Evolutionary conservation across 1,139 yeast species (phyloP), one percentile per base, ranked within the genome.

Genomic region (Kluyveromyces sp.): DNA sequence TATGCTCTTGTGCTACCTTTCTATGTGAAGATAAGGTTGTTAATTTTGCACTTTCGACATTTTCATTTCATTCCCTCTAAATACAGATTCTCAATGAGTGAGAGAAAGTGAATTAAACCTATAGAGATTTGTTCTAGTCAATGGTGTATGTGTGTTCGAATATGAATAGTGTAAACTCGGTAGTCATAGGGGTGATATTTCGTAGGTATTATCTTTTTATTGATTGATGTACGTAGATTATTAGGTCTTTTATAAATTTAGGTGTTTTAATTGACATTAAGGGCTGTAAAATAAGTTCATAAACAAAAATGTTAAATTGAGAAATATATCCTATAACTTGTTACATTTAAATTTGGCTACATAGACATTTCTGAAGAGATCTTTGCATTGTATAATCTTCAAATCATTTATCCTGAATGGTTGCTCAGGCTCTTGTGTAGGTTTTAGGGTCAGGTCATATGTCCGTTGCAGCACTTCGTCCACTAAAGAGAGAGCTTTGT

Each of bases 391-490:
- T 6, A 68, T 59, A 37, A 68, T 45, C 35, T 58, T 63, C 44
- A 68, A 49, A 46, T 68, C 71, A 43, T 65, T 64, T 31, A 68
- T 64, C 31, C 55, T 54, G 15, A 57, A 34, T 0, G 48, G 48
- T 1, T 29, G 36, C 5, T 55, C 52, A 1, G 47, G 8, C 4
- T 43, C 30, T 7, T 41, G 38, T 2, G 50, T 29, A 3, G 40
- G 50, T 25, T 43, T 38, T 4, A 45, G 27, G 10, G 59, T 49
- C 37, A 58, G 51, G 2, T 58, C 52, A 39, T 59, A 63, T 1
- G 72, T 67, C 39, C 60, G 42, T n/a, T 50, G 52, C 10, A 69
- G 50, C 7, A 69, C 67, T 33, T 57, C 54, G 32, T 62, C 64
- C 32, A 66, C 63, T 35, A 65, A 57, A n/a, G 64, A 56, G 2